Percentiles rank a stretch among this genome's conserved stretches.
Conservation (phyloP, 2,329 filamentous ascomycete species). For the Amauroascus verrucosus region DNA sequence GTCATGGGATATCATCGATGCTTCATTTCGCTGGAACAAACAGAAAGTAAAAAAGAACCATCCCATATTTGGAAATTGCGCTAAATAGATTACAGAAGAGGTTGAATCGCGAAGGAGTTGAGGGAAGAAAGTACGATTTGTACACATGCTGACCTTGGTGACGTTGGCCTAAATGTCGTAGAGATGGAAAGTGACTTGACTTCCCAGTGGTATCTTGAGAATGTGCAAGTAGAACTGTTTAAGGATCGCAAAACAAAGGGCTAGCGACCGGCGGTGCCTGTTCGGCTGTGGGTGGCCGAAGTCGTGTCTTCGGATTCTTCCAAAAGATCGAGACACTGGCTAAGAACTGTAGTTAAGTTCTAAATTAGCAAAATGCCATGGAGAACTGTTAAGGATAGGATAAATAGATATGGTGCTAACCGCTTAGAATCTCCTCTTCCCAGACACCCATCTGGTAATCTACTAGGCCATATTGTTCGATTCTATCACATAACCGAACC, state of each 20-base stretch:
- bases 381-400: background rate
- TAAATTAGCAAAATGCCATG: background rate
- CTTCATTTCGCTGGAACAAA: slow-evolving; percentile 11
- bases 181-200: background rate
- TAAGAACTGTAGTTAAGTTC: slow-evolving; percentile 11
- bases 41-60: slow-evolving; percentile 1
- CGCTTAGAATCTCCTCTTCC: slow-evolving; percentile 79
- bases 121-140: background rate
- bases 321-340: slow-evolving; percentile 16
- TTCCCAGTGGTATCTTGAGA: background rate
- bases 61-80: background rate
- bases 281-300: slow-evolving; percentile 6
- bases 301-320: slow-evolving; percentile 9
- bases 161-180: background rate
- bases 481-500: slow-evolving; percentile 68
- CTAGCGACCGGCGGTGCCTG: slow-evolving; percentile 1
- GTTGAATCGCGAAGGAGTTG: background rate
- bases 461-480: slow-evolving; percentile 86
- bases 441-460: slow-evolving; percentile 96
- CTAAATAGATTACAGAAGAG: slow-evolving; percentile 2
- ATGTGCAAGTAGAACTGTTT: background rate
- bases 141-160: background rate
- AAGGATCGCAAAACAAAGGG: background rate
- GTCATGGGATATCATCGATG: slow-evolving; percentile 14
- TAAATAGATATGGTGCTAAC: slow-evolving; percentile 45